These are phyloP conservation scores for Septoria petroselini DNA, from an alignment of 2,329 filamentous ascomycete species.

Conservation along the genomic window DNA sequence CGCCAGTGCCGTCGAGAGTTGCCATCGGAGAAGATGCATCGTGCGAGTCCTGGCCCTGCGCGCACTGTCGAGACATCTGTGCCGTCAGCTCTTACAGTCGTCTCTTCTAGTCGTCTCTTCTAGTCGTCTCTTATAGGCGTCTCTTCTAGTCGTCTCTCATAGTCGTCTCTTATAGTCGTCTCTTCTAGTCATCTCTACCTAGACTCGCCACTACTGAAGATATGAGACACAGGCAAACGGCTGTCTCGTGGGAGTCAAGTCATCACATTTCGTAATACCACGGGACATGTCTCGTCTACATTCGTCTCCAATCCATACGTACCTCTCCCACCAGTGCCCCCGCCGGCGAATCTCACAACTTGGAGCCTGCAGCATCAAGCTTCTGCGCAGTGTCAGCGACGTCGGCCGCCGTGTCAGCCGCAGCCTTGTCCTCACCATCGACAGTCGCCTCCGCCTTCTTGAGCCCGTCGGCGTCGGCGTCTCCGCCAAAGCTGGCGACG, in stretches of 20 bases:
- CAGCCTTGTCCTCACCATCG: conserved; percentile 31
- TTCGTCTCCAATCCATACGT: conserved; percentile 1
- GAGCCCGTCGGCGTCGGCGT: conserved; percentile 32
- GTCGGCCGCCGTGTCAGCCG: conserved; percentile 42
- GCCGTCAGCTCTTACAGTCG: too few relatives aligned
- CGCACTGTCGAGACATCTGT: too few relatives aligned
- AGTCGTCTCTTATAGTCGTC: too few relatives aligned
- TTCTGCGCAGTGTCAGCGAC: conserved; percentile 48
- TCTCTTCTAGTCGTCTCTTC: too few relatives aligned
- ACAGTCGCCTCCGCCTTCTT: conserved; percentile 37
- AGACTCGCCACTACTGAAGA: too few relatives aligned
- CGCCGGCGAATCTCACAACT: not conserved
- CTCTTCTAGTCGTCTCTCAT: too few relatives aligned
- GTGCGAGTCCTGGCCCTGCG: too few relatives aligned
- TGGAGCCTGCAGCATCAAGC: conserved; percentile 21
- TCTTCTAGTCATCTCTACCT: too few relatives aligned
- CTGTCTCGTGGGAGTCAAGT: too few relatives aligned
- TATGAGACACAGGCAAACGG: too few relatives aligned
- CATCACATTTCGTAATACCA: too few relatives aligned
- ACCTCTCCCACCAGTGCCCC: not conserved
- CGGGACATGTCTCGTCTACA: not conserved
- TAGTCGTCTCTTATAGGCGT: too few relatives aligned
- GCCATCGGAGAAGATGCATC: not conserved
- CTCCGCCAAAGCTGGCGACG: conserved; percentile 50
- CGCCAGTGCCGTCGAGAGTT: not conserved